Evolutionary conservation across 2,329 filamentous ascomycete genomes (phyloP).

Genomic region (Ophiocordyceps robertsii): DNA sequence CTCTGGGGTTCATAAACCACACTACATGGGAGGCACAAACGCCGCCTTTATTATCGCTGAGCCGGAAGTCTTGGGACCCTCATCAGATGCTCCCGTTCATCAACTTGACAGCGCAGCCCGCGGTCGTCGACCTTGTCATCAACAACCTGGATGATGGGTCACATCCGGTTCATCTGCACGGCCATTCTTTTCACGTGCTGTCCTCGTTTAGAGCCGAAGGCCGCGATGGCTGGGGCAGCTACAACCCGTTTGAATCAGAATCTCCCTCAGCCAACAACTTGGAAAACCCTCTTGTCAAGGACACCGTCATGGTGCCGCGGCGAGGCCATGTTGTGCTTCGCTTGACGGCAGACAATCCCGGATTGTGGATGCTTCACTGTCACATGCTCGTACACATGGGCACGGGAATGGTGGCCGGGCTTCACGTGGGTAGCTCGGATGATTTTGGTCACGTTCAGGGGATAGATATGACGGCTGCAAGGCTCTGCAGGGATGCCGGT

Average conservation of each 20-base stretch:
- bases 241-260: slow-evolving; percentile 9
- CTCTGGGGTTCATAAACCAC: slow-evolving; percentile 13
- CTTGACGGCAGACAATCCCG: slow-evolving; percentile 11
- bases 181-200: slow-evolving; percentile 35
- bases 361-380: slow-evolving; percentile 15
- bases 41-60: slow-evolving; percentile 7
- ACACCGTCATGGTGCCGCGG: slow-evolving; percentile 26
- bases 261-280: slow-evolving; percentile 3
- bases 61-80: slow-evolving; percentile 8
- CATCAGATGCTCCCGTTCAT: slow-evolving; percentile 11
- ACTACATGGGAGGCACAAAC: slow-evolving; percentile 11
- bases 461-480: slow-evolving; percentile 5
- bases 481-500: slow-evolving; percentile 2
- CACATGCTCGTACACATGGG: slow-evolving; percentile 14
- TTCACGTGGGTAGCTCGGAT: slow-evolving; percentile 10
- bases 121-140: slow-evolving; percentile 13
- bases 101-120: slow-evolving; percentile 2
- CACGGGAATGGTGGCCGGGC: slow-evolving; percentile 12
- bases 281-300: slow-evolving; percentile 11
- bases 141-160: slow-evolving; percentile 19
- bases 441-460: slow-evolving; percentile 7
- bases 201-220: slow-evolving; percentile 8
- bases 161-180: slow-evolving; percentile 38
- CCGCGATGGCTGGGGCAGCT: slow-evolving; percentile 11
- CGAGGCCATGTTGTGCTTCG: slow-evolving; percentile 12